Evolutionary conservation across 73 alveolate species (phyloP).

Genomic region (Diophrys sp.): DNA sequence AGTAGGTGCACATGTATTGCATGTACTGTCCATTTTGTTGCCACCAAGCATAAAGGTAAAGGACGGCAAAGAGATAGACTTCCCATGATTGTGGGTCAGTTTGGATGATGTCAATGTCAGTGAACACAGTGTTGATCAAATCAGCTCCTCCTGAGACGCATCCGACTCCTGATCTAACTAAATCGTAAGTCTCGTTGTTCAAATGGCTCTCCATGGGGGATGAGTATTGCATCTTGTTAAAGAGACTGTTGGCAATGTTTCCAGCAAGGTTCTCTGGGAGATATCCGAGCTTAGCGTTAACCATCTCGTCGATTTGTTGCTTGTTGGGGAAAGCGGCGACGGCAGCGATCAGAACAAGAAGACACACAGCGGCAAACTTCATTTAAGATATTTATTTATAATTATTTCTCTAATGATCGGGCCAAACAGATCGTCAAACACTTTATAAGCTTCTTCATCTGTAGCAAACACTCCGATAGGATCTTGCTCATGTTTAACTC

Average conservation of each 20-base stretch:
- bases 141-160: constrained; percentile 19
- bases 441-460: constrained; percentile 57
- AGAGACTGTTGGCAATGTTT: too few species aligned
- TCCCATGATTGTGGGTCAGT: constrained; percentile 1
- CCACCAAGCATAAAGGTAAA: constrained; percentile 29
- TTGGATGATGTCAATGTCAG: constrained; percentile 8
- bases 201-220: neutral
- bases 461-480: constrained; percentile 49
- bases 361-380: too few species aligned
- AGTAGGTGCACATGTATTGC: constrained; percentile 23
- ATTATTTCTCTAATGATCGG: constrained; percentile 49
- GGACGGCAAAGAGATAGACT: constrained; percentile 16
- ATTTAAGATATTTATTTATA: too few species aligned
- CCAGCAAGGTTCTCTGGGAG: too few species aligned
- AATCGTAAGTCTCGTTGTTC: constrained; percentile 11
- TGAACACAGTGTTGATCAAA: constrained; percentile 13
- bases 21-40: constrained; percentile 23
- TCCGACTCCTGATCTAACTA: constrained; percentile 29
- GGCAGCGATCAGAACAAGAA: too few species aligned
- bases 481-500: constrained; percentile 27
- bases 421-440: constrained; percentile 36
- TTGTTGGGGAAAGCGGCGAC: too few species aligned
- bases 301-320: too few species aligned
- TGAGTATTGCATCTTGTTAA: constrained; percentile 1
- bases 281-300: too few species aligned